Evolutionary conservation across 1,284 basidiomycete species (phyloP).

Genomic region (Leucoagaricus sp.): DNA sequence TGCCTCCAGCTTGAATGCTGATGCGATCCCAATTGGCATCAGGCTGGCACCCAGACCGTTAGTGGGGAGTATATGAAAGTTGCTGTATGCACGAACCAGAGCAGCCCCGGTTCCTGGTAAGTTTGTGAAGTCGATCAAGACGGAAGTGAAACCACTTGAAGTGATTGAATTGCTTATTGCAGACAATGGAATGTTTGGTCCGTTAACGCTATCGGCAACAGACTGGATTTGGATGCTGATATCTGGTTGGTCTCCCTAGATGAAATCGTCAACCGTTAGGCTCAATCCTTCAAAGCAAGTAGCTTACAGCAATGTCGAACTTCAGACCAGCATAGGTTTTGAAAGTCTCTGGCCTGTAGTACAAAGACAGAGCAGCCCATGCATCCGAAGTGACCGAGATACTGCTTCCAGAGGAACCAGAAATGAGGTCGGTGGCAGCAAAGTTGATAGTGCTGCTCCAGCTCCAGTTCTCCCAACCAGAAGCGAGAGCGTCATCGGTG

Average conservation of each 20-base stretch:
- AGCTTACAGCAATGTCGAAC: conserved; percentile 46
- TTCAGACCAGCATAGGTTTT: conserved; percentile 42
- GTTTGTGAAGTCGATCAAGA: conserved; percentile 44
- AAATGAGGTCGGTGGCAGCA: conserved; percentile 44
- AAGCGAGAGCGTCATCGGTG: conserved; percentile 36
- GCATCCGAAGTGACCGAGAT: conserved; percentile 42
- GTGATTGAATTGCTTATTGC: conserved; percentile 38
- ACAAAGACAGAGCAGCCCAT: conserved; percentile 46
- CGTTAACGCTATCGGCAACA: conserved; percentile 34
- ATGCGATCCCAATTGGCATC: conserved; percentile 49
- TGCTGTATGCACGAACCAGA: conserved; percentile 36
- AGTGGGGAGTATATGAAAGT: not conserved
- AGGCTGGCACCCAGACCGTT: not conserved
- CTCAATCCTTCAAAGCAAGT: not conserved
- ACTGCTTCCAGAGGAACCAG: conserved; percentile 43
- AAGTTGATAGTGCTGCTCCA: conserved; percentile 47
- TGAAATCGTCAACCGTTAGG: not conserved
- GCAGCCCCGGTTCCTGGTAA: conserved; percentile 43
- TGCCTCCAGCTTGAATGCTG: conserved; percentile 45
- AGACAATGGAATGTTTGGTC: conserved; percentile 41
- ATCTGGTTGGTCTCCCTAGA: conserved; percentile 41
- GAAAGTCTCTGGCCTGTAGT: conserved; percentile 37
- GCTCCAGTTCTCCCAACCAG: conserved; percentile 54
- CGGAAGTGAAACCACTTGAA: conserved; percentile 38
- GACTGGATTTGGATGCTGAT: conserved; percentile 40